Base-by-base conservation (phyloP, 2,329 filamentous ascomycete genomes). In the Pseudogymnoascus sp. region DNA sequence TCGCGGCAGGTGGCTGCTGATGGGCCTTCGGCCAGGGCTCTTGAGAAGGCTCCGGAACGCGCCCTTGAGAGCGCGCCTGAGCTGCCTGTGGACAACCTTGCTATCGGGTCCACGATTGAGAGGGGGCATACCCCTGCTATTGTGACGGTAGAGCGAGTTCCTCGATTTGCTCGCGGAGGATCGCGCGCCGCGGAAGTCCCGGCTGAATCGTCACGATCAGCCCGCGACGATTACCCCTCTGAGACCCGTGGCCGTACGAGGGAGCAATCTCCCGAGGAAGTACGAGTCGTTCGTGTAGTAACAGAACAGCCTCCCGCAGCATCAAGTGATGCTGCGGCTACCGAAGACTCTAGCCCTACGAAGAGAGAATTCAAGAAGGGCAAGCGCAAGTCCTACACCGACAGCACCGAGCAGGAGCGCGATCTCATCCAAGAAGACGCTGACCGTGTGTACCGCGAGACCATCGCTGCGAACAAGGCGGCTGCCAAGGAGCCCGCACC, bases 401-500 rank as follows among this genome's bases (percentile, higher is more conserved):
- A 65, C 19, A 50, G 31, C 2, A 64, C 63, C 31, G 66, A 68
- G 50, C 53, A 62, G 38, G 65, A 63, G 66, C 66, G 71, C 61
- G 81, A 84, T 64, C 66, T 71, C 11, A 76, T 86, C 19, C 82
- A 82, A 71, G 82, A 84, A 67, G 79, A 83, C 65, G 85, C 84
- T 31, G 78, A 87, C 69, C 76, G 77, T 63, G 78, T 80, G 64
- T 87, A 86, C 67, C 82, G 84, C 63, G 80, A 85, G 70, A 77
- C 78, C 38, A 76, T 76, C 24, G 76, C 82, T 63, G 82, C 82
- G 6, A 80, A 81, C 11, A 82, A 80, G 70, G 80, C 82, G 62
- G 79, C 77, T 13, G 71, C 73, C 3, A 69, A 71, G 61, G 71
- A 73, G 53, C 74, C 74, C 2, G 70, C 77, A 14, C 70, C 78